Conservation (phyloP, 2,329 filamentous ascomycete species). For the Colletotrichum navitas region DNA sequence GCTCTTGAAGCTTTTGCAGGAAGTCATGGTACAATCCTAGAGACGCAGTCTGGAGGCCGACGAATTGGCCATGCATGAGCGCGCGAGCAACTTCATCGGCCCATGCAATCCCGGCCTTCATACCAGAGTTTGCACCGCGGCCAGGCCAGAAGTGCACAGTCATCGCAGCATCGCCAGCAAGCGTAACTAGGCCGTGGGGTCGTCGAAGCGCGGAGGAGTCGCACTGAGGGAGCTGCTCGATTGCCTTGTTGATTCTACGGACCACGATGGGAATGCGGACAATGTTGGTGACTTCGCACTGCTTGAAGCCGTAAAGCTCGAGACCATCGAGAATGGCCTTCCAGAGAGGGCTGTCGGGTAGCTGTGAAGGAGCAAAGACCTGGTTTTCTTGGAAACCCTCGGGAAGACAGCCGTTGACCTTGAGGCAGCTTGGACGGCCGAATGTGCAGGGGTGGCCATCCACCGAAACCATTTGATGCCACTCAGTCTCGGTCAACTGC, state of each 20-base stretch:
- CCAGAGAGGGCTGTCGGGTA: slow-evolving; percentile 49
- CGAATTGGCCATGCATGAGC: slow-evolving; percentile 48
- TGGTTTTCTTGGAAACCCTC: slow-evolving; percentile 48
- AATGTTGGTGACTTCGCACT: slow-evolving; percentile 52
- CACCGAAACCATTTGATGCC: slow-evolving; percentile 50
- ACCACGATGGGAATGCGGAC: slow-evolving; percentile 54
- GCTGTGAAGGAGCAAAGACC: slow-evolving; percentile 50
- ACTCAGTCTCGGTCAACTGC: slow-evolving; percentile 53
- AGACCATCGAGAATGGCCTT: slow-evolving; percentile 51
- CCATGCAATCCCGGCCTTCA: slow-evolving; percentile 52
- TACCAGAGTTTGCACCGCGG: slow-evolving; percentile 52
- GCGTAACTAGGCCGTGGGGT: slow-evolving; percentile 50
- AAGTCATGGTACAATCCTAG: slow-evolving; percentile 52
- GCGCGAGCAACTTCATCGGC: slow-evolving; percentile 52
- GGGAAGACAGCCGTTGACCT: slow-evolving; percentile 47
- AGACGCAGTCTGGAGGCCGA: slow-evolving; percentile 48
- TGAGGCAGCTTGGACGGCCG: slow-evolving; percentile 49
- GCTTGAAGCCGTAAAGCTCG: slow-evolving; percentile 53
- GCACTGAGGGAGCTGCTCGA: slow-evolving; percentile 46
- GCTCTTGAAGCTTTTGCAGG: slow-evolving; percentile 50
- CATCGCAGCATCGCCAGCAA: slow-evolving; percentile 53
- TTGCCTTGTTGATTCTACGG: slow-evolving; percentile 50
- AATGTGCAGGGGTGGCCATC: slow-evolving; percentile 51
- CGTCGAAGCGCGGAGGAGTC: slow-evolving; percentile 47
- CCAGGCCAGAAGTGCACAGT: slow-evolving; percentile 55